phyloP scores from a whole-genome alignment of 495 filamentous ascomycete genomes.

The Pseudotulostoma volvatum region DNA sequence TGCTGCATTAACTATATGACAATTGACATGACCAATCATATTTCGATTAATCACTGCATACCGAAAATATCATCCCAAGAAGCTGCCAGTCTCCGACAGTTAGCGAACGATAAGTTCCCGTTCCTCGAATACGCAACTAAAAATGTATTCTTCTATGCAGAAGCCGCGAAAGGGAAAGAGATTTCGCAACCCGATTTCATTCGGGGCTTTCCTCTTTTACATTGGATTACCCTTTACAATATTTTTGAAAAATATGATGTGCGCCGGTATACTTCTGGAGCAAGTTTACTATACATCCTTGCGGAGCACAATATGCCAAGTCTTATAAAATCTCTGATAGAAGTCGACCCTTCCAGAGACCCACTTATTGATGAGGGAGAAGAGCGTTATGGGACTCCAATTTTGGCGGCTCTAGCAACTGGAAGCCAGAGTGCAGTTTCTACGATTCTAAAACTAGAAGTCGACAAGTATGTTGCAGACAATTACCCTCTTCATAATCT shows the following conservation, averaged over 20 bases:
- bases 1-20: conserved; percentile 11
- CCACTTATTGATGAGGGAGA: conserved; percentile 14
- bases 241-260: conserved; percentile 15
- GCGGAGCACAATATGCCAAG: conserved; percentile 23
- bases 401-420: conserved; percentile 28
- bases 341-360: conserved; percentile 6
- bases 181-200: background rate
- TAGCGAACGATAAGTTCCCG: background rate
- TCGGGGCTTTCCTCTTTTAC: background rate
- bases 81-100: background rate
- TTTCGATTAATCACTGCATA: background rate
- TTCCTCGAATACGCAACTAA: background rate
- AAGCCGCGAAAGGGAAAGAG: background rate
- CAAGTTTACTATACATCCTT: conserved; percentile 31
- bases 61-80: background rate
- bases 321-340: conserved; percentile 29
- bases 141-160: background rate
- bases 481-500: no score
- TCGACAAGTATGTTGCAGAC: no score
- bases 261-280: conserved; percentile 16
- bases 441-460: conserved; percentile 14
- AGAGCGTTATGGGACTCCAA: conserved; percentile 23
- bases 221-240: conserved; percentile 27
- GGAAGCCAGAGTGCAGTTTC: conserved; percentile 10
- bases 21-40: background rate